Conservation (phyloP, 345 rosid genomes). For the Salix caprea region DNA sequence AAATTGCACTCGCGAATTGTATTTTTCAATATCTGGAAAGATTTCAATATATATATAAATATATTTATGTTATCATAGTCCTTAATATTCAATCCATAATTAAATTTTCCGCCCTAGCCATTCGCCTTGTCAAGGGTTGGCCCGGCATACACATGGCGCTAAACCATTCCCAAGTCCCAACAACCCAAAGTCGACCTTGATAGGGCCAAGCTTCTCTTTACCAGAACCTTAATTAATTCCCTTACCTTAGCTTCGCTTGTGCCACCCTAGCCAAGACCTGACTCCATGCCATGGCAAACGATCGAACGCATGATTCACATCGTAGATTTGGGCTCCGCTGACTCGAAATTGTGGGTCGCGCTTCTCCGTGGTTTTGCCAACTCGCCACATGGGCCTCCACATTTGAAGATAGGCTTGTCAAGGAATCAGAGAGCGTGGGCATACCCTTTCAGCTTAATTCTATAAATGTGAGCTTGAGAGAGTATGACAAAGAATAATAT, state of each 20-base stretch:
- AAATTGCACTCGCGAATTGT: too few relatives aligned
- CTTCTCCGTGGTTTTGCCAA: constrained; percentile 34
- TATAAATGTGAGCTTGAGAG: constrained; percentile 24
- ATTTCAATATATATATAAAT: too few relatives aligned
- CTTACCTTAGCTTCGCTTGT: constrained; percentile 31
- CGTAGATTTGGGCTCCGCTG: constrained; percentile 43
- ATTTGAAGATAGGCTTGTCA: constrained; percentile 38
- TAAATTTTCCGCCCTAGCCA: constrained; percentile 24
- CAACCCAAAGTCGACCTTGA: background rate
- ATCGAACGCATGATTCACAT: constrained; percentile 30
- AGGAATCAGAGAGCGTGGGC: constrained; percentile 39
- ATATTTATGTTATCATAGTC: too few relatives aligned
- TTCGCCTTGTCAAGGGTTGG: constrained; percentile 50
- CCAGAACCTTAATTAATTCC: constrained; percentile 19
- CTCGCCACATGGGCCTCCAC: constrained; percentile 24
- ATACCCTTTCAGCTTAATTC: constrained; percentile 46
- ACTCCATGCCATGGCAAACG: constrained; percentile 27
- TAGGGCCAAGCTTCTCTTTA: constrained; percentile 17
- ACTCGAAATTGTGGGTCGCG: constrained; percentile 34
- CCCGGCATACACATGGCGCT: constrained; percentile 42
- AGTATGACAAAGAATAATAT: too few relatives aligned
- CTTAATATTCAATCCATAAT: too few relatives aligned
- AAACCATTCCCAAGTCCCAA: constrained; percentile 22
- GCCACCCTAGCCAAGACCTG: constrained; percentile 22
- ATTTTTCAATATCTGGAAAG: too few relatives aligned